Evolutionary conservation across 1,139 yeast genomes (phyloP), one percentile per base, ranked within the genome.

Genomic region (Chernovozyma aurita): DNA sequence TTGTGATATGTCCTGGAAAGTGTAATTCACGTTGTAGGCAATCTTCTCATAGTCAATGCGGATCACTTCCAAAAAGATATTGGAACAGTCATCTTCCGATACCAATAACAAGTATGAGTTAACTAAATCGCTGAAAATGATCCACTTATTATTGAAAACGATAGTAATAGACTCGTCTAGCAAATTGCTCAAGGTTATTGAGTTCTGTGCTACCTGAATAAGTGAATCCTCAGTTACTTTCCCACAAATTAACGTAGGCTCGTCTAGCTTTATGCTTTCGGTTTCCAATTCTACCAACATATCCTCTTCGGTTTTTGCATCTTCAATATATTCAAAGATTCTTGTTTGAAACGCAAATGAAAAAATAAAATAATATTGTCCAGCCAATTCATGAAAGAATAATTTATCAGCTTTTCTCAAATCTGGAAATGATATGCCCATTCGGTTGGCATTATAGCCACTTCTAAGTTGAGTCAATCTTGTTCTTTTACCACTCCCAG

Each of bases 401-500:
- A 63, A 35, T 4, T 39, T 38, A 14, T 43, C 46, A 2, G 59
- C 58, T 37, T 63, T 64, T 21, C 68, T 41, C 4, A 65, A 42
- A 24, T 50, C 55, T 11, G 57, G 61, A 42, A 59, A 64, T 0
- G 61, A 44, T 21, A 49, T 53, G 24, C 61, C 50, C 18, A 36
- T 40, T 27, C 65, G 53, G 4, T 48, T 39, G 1, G 66, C 66
- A 4, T 46, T 31, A 33, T 67, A 56, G 0, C 80, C 80, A 25
- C 48, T 36, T 34, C 66, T 55, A 4, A 76, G 45, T 13, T 65
- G 70, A 2, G 67, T 58, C 2, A 76, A 38, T 22, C 63, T 61
- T 3, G 73, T 53, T 33, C 65, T 49, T 31, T 61, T 61, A 0
- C 66, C 69, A 3, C 49, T 42, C 0, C 79, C 79, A 4, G 75